These are phyloP conservation scores for Cenchrus americanus DNA, from an alignment of 176 grass and related monocot genomes.

Conservation along the genomic window DNA sequence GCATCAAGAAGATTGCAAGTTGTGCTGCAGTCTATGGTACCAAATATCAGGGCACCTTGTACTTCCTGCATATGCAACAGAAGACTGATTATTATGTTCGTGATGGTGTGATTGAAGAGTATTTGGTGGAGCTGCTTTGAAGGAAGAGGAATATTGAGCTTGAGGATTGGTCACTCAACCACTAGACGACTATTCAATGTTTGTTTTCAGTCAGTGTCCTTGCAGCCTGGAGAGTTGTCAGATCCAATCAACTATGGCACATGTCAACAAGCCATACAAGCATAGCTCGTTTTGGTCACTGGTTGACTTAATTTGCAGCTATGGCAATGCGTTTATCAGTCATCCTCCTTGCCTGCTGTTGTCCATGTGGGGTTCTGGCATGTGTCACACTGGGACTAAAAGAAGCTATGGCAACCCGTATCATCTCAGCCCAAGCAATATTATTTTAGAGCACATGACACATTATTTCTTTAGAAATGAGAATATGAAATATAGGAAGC, in stretches of 20 bases:
- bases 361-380: constrained; percentile 38
- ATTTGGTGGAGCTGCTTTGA: constrained; percentile 42
- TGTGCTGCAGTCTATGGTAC: constrained; percentile 76
- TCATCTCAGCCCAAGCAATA: constrained; percentile 63
- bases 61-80: constrained; percentile 75
- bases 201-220: constrained; percentile 65
- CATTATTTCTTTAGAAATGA: constrained; percentile 37
- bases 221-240: constrained; percentile 40
- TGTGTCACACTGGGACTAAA: too few relatives aligned
- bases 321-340: constrained; percentile 71
- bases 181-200: constrained; percentile 79
- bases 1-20: constrained; percentile 62
- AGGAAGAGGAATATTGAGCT: constrained; percentile 50
- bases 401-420: background rate
- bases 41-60: constrained; percentile 56
- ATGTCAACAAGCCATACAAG: constrained; percentile 68
- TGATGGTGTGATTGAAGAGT: constrained; percentile 40
- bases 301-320: constrained; percentile 71
- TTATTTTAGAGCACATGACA: constrained; percentile 64
- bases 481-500: constrained; percentile 77
- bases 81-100: constrained; percentile 61
- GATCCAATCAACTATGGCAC: constrained; percentile 48
- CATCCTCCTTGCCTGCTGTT: constrained; percentile 49
- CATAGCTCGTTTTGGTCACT: constrained; percentile 74
- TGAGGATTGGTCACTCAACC: constrained; percentile 71